Evolutionary conservation across 306 rosid genomes (phyloP), one percentile per base, ranked within the genome.

Genomic region (Glycine soja): DNA sequence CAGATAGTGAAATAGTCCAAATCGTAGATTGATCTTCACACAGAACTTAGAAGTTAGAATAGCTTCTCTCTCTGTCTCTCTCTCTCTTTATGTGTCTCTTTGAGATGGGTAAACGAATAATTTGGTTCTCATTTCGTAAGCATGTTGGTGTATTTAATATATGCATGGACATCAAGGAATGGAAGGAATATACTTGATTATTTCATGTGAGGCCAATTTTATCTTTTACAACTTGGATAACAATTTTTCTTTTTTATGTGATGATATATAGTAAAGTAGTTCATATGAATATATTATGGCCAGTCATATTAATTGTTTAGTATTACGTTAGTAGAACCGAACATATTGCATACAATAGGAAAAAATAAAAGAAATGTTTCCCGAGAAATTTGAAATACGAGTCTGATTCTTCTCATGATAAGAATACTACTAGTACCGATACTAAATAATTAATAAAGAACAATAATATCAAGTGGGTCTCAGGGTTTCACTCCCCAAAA

Each of bases 201-300:
- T 80, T 76, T 75, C 93, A 85, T 85, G 91, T 88, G 91, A 90
- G 50, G 48, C 83, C 84, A 83, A 67, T 54, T 48, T 83, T 77
- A 63, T 80, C 57, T 63, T 76, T 24, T 81, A 81, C 84, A 83
- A 82, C 77, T 82, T 84, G 77, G 59, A 68, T 24, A 59, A 75
- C 50, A 64, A 73, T 45, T 43, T 45, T 32, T 42, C 10, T 71
- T 62, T 78, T 66, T 58, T 62, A 42, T 38, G 69, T 74, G 24
- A 62, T 70, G 36, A 24, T 24, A 24, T 24, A 24, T 24, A 24
- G 50, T 65, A 59, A 72, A 70, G 40, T 59, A 50, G 34, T 19
- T 79, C 11, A 30, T 51, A 38, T 74, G 76, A 50, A 64, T 85
- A 81, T 46, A 76, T 38, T 66, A 54, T 57, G 15, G 54, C 14